Conservation (phyloP, 306 rosid genomes). For the Arachis stenosperma region DNA sequence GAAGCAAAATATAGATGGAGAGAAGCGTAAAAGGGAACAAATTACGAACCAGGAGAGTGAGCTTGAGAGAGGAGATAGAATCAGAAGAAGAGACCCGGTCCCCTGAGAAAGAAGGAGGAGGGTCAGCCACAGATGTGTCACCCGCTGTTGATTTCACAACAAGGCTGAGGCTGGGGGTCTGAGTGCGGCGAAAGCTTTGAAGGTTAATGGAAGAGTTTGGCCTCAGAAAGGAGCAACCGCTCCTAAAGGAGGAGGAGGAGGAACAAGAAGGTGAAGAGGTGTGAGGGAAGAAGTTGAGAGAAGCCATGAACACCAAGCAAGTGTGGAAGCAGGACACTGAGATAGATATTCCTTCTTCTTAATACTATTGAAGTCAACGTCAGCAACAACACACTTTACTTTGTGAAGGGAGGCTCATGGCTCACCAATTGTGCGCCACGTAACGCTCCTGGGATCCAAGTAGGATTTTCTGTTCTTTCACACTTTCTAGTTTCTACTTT, state of each 20-base stretch:
- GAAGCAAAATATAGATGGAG: neutral
- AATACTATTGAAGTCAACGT: too few relatives aligned
- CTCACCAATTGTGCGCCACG: neutral
- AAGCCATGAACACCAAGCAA: conserved; percentile 43
- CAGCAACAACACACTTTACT: neutral
- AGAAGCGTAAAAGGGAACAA: neutral
- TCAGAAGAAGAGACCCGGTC: conserved; percentile 32
- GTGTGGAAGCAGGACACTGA: too few relatives aligned
- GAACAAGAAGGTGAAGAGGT: conserved; percentile 23
- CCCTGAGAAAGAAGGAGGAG: conserved; percentile 39
- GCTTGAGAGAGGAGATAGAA: conserved; percentile 58
- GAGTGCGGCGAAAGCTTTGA: conserved; percentile 24
- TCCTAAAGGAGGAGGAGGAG: conserved; percentile 4
- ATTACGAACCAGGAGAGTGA: conserved; percentile 70
- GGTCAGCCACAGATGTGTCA: conserved; percentile 39
- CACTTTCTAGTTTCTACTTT: too few relatives aligned
- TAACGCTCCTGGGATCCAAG: neutral
- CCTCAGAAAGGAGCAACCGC: neutral
- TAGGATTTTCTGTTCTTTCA: neutral
- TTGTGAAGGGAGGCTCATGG: neutral
- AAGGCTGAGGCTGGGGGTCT: conserved; percentile 32
- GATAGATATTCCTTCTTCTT: too few relatives aligned
- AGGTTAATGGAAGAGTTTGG: conserved; percentile 11
- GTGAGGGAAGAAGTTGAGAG: conserved; percentile 47
- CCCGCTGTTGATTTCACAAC: conserved; percentile 47